Evolutionary conservation across 371 early-diverging fungal genomes (phyloP), one percentile per base, ranked within the genome.

Genomic region (Chytridium lagenaria): DNA sequence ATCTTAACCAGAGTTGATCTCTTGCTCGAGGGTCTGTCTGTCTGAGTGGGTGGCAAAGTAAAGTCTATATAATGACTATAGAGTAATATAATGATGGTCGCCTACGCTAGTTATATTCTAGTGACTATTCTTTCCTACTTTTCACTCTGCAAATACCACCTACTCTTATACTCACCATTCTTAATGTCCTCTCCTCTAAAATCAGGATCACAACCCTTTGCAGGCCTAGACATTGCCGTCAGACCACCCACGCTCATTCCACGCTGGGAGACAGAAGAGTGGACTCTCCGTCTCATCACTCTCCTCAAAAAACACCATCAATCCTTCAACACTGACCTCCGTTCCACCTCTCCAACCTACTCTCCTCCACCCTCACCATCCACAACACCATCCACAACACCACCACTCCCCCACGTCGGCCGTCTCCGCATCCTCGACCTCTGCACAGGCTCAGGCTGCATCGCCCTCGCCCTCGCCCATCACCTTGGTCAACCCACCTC

Each of bases 221-320:
- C 90, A 61, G 90, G 90, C 30, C 78, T 94, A 1, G 92, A 93
- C 30, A 85, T 95, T 50, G 70, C 83, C 0, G 89, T 91, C 15
- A 80, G 90, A 40, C 88, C 90, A 34, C 95, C 95, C 0, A 89
- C 88, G 15, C 82, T 96, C 2, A 95, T 96, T 68, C 97, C 97
- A 59, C 86, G 95, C 75, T 94, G 93, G 94, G 97, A 96, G 76
- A 96, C 97, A 0, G 95, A 96, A 82, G 94, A 94, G 81, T 95
- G 95, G 94, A 87, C 90, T n/a, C 70, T 85, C 39, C 76, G 86
- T 34, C 74, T 92, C 1, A 83, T 86, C 31, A 71, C 78, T 2
- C 50, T 84, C 59, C 67, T 92, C 16, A 67, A 55, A 12, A 34
- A 2, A 26, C 65, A 49, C 69, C 55, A 5, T 52, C 23, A 22